Conservation (phyloP, 129 eudicot species). For the Flaveria brownii region DNA sequence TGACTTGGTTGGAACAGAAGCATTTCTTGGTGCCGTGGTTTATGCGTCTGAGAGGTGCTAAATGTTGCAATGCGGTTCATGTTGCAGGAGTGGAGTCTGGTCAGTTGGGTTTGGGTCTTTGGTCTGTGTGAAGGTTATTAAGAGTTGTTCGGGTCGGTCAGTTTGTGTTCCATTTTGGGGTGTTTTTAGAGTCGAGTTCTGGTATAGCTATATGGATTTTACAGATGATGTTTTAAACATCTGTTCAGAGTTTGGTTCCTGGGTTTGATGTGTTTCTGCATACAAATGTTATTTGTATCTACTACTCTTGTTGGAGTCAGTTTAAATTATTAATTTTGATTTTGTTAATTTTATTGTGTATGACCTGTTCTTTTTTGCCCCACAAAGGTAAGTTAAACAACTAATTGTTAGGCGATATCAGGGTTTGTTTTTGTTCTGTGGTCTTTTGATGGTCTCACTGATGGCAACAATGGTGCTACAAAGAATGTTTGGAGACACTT, state of each 20-base stretch:
- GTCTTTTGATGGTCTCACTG: too few relatives aligned
- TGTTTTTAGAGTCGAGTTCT: constrained; percentile 1
- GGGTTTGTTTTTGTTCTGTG: too few relatives aligned
- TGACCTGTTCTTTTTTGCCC: too few relatives aligned
- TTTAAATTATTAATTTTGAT: not conserved
- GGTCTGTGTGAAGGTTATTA: not conserved
- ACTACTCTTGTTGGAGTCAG: not conserved
- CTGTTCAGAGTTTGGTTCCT: not conserved
- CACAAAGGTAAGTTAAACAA: too few relatives aligned
- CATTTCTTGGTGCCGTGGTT: not conserved
- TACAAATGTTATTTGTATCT: not conserved
- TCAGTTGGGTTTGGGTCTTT: constrained; percentile 2
- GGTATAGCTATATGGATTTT: not conserved
- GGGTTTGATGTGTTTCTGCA: not conserved
- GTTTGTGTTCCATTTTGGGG: constrained; percentile 1
- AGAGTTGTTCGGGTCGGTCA: not conserved
- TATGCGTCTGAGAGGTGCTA: not conserved
- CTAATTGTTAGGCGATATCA: too few relatives aligned
- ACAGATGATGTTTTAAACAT: not conserved
- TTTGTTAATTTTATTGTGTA: not conserved
- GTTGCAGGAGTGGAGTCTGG: constrained; percentile 10
- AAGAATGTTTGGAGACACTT: too few relatives aligned
- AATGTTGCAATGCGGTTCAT: not conserved
- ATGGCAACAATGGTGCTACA: too few relatives aligned
- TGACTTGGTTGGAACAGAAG: not conserved